Conservation (phyloP, 805 yeast species). For the Lachancea lanzarotensis region DNA sequence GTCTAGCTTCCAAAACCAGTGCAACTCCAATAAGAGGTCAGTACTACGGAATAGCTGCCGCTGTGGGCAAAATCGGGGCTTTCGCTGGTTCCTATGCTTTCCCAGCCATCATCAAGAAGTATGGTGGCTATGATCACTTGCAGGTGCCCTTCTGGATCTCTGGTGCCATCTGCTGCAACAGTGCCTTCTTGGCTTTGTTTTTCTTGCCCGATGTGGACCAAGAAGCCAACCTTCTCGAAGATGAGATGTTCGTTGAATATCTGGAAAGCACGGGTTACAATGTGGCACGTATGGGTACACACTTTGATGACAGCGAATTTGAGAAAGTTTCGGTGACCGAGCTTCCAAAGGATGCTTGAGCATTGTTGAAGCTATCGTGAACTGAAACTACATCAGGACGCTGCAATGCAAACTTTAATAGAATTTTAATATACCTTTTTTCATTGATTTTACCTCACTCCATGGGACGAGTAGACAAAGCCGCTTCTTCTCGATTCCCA, state of each 20-base stretch:
- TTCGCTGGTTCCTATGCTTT: conserved; percentile 85
- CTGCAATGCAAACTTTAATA: neutral
- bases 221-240: conserved; percentile 74
- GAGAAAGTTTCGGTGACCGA: conserved; percentile 4
- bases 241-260: conserved; percentile 60
- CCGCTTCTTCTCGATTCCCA: too few species aligned
- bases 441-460: too few species aligned
- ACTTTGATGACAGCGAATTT: conserved; percentile 5
- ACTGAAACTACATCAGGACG: neutral
- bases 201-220: conserved; percentile 78
- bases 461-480: too few species aligned
- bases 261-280: conserved; percentile 67
- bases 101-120: conserved; percentile 65
- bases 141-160: conserved; percentile 80
- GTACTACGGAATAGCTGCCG: conserved; percentile 87
- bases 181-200: conserved; percentile 64
- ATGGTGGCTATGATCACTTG: conserved; percentile 55
- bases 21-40: conserved; percentile 88
- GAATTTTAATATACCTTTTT: too few species aligned
- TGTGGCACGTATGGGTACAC: conserved; percentile 45
- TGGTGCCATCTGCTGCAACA: conserved; percentile 64
- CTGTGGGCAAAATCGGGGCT: conserved; percentile 87
- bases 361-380: neutral
- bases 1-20: conserved; percentile 77
- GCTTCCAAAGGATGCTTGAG: neutral